phyloP scores from a whole-genome alignment of 2,329 filamentous ascomycete species.

The Phyllosticta ampelicida region DNA sequence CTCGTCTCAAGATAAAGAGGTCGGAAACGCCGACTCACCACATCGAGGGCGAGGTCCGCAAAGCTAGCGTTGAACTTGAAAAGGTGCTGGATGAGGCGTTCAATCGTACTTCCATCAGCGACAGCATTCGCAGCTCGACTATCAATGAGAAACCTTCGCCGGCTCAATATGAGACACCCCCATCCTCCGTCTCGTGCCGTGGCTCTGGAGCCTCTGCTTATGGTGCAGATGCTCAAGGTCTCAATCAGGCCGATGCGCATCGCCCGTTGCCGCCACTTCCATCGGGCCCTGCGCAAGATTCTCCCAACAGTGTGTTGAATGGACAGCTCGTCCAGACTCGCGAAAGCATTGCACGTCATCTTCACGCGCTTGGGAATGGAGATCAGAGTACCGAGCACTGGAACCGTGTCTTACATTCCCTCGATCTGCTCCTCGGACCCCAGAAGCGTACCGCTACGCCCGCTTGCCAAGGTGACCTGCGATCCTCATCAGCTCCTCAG shows the following conservation, averaged over 20 bases:
- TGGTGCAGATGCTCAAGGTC: neutral
- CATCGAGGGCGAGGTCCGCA: conserved; percentile 67
- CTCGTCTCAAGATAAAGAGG: conserved; percentile 2
- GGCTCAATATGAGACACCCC: conserved; percentile 41
- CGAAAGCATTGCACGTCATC: conserved; percentile 44
- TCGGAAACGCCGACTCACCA: conserved; percentile 35
- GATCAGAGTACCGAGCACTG: conserved; percentile 39
- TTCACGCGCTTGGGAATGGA: conserved; percentile 32
- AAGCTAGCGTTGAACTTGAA: conserved; percentile 75
- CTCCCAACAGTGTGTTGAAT: conserved; percentile 42
- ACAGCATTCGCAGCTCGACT: conserved; percentile 38
- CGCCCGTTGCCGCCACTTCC: conserved; percentile 37
- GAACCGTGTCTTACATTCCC: conserved; percentile 36
- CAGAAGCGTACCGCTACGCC: neutral
- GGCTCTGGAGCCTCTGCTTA: conserved; percentile 19
- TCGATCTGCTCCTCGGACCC: conserved; percentile 7
- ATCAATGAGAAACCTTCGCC: conserved; percentile 24
- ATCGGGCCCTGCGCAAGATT: conserved; percentile 23
- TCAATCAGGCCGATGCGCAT: conserved; percentile 12
- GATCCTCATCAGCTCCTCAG: conserved; percentile 39
- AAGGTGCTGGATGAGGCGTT: conserved; percentile 91
- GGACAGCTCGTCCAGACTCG: conserved; percentile 49
- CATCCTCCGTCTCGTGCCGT: conserved; percentile 37
- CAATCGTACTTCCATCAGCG: conserved; percentile 53
- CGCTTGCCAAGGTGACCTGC: conserved; percentile 20